Percentiles rank a stretch among this genome's conserved stretches.
These are phyloP conservation scores for Fusarium sp. DNA, from an alignment of 2,329 filamentous ascomycete genomes.

Conservation along the genomic window DNA sequence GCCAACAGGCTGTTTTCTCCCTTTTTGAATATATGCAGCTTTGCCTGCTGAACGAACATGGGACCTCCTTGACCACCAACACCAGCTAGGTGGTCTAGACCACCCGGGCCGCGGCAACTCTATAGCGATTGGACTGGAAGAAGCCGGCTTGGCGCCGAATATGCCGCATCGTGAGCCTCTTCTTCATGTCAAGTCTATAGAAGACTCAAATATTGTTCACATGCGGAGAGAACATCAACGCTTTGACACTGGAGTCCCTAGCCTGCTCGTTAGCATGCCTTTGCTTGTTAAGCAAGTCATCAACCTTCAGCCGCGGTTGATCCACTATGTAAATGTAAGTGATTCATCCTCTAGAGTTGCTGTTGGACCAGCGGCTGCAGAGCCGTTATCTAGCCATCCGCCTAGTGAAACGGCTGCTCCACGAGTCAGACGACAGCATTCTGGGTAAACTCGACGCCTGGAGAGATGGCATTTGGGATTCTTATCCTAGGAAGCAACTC, in stretches of 20 bases:
- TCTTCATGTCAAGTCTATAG: neutral
- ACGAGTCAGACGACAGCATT: conserved; percentile 13
- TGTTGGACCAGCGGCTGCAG: neutral
- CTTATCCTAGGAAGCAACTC: neutral
- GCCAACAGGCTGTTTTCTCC: neutral
- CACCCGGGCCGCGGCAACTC: conserved; percentile 14
- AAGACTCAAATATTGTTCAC: neutral
- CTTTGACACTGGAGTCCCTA: conserved; percentile 18
- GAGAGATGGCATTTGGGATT: conserved; percentile 2
- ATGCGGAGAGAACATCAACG: conserved; percentile 17
- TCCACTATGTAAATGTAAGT: conserved; percentile 12
- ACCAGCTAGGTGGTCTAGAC: conserved; percentile 6
- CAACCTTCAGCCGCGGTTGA: conserved; percentile 8
- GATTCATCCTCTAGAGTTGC: neutral
- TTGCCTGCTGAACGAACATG: conserved; percentile 5
- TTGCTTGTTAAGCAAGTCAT: neutral
- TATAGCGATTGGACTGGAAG: conserved; percentile 7
- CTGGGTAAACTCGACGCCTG: conserved; percentile 11
- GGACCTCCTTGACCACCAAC: neutral
- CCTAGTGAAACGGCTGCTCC: conserved; percentile 17
- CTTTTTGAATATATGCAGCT: conserved; percentile 17
- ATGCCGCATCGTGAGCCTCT: conserved; percentile 4
- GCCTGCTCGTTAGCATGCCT: neutral
- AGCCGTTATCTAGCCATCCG: conserved; percentile 4
- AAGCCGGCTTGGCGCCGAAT: conserved; percentile 4